Conservation (phyloP, 805 yeast species). For the Priceomyces haplophilus region DNA sequence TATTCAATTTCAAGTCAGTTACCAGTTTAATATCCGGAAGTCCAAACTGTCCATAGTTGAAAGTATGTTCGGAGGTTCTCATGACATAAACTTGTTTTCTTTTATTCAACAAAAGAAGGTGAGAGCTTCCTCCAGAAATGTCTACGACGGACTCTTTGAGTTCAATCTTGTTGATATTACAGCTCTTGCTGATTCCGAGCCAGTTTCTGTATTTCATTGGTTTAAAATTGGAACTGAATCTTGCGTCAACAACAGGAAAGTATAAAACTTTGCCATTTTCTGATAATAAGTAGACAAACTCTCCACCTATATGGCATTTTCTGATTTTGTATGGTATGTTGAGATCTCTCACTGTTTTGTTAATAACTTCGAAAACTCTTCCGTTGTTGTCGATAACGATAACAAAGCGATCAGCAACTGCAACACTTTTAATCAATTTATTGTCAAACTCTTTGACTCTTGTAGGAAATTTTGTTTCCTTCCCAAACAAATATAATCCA, state of each 20-base stretch:
- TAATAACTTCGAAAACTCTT: slow-evolving; percentile 71
- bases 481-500: slow-evolving; percentile 39
- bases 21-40: slow-evolving; percentile 69
- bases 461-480: slow-evolving; percentile 49
- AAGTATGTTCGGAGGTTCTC: slow-evolving; percentile 47
- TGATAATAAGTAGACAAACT: slow-evolving; percentile 43
- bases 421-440: slow-evolving; percentile 53
- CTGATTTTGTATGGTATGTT: slow-evolving; percentile 27
- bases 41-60: slow-evolving; percentile 78
- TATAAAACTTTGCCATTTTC: slow-evolving; percentile 35
- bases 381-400: slow-evolving; percentile 70
- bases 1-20: slow-evolving; percentile 31
- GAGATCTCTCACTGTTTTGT: slow-evolving; percentile 28
- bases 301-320: slow-evolving; percentile 47
- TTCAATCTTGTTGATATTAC: slow-evolving; percentile 9
- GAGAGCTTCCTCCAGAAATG: slow-evolving; percentile 61
- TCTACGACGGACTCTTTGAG: slow-evolving; percentile 39
- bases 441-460: slow-evolving; percentile 65
- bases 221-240: slow-evolving; percentile 10
- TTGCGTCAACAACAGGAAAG: slow-evolving; percentile 23
- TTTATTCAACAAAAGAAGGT: slow-evolving; percentile 60
- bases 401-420: slow-evolving; percentile 43
- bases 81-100: slow-evolving; percentile 61
- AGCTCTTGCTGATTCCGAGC: slow-evolving; percentile 16
- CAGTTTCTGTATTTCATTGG: slow-evolving; percentile 18